Evolutionary conservation across 306 rosid species (phyloP).

Genomic region (Acmispon strigosus): DNA sequence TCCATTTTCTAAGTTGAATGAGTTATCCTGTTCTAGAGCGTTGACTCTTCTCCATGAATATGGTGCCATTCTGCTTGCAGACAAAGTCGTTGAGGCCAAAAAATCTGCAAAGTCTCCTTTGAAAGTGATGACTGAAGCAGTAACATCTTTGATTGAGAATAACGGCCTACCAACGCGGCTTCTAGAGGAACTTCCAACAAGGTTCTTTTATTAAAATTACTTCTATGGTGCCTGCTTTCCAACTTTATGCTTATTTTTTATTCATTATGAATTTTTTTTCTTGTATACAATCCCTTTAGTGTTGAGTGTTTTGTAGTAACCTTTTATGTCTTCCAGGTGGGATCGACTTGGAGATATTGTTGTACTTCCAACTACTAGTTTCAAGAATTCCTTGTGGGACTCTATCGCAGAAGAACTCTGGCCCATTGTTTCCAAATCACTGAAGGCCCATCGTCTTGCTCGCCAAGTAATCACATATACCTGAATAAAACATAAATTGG

Average conservation of each 20-base stretch:
- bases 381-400: slow-evolving; percentile 68
- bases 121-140: slow-evolving; percentile 61
- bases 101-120: slow-evolving; percentile 61
- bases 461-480: slow-evolving; percentile 58
- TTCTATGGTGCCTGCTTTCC: neutral
- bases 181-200: slow-evolving; percentile 79
- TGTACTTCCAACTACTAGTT: slow-evolving; percentile 68
- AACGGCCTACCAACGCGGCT: slow-evolving; percentile 50
- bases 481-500: neutral
- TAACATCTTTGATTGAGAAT: slow-evolving; percentile 51
- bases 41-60: slow-evolving; percentile 51
- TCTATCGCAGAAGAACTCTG: slow-evolving; percentile 66
- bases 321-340: slow-evolving; percentile 54
- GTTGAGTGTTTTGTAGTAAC: slow-evolving; percentile 14
- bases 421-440: slow-evolving; percentile 66
- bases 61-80: slow-evolving; percentile 46
- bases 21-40: slow-evolving; percentile 41
- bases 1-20: slow-evolving; percentile 24
- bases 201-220: slow-evolving; percentile 37
- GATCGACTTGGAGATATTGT: slow-evolving; percentile 77
- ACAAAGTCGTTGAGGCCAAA: slow-evolving; percentile 53
- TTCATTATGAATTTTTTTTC: slow-evolving; percentile 7
- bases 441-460: slow-evolving; percentile 69
- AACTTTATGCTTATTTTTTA: slow-evolving; percentile 22
- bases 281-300: slow-evolving; percentile 11